Evolutionary conservation across 176 grass and related monocot genomes (phyloP).

Genomic region (Canna indica): DNA sequence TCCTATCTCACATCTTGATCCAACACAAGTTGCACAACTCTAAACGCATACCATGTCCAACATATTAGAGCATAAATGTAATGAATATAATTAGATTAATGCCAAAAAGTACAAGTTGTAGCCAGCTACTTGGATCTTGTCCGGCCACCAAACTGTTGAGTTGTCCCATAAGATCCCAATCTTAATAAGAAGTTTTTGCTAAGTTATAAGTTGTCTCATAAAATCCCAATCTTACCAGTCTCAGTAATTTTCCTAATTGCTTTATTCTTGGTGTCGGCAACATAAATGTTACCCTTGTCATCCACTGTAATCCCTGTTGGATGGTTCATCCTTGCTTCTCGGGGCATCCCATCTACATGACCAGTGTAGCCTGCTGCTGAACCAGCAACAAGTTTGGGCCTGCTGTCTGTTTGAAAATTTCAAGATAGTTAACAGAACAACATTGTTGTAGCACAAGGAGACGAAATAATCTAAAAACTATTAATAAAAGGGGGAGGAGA

Average conservation of each 20-base stretch:
- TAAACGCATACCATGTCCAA: no score
- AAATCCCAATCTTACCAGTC: neutral
- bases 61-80: no score
- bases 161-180: neutral
- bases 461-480: neutral
- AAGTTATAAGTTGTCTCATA: neutral
- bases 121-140: no score
- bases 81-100: no score
- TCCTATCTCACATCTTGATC: no score
- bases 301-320: constrained; percentile 1
- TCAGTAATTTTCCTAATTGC: constrained; percentile 17
- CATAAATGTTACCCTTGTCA: constrained; percentile 19
- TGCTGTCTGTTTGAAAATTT: constrained; percentile 7
- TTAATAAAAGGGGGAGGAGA: neutral
- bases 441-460: no score
- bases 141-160: no score
- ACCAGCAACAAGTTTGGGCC: constrained; percentile 14
- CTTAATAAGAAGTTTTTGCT: no score
- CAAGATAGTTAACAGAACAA: neutral
- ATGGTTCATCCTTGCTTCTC: constrained; percentile 20
- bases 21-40: no score
- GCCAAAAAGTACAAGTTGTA: no score
- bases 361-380: constrained; percentile 7
- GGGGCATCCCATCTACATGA: constrained; percentile 15
- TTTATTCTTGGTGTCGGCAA: constrained; percentile 10